phyloP scores from a whole-genome alignment of 106 monocot genomes.

The Dendrobium nobile region DNA sequence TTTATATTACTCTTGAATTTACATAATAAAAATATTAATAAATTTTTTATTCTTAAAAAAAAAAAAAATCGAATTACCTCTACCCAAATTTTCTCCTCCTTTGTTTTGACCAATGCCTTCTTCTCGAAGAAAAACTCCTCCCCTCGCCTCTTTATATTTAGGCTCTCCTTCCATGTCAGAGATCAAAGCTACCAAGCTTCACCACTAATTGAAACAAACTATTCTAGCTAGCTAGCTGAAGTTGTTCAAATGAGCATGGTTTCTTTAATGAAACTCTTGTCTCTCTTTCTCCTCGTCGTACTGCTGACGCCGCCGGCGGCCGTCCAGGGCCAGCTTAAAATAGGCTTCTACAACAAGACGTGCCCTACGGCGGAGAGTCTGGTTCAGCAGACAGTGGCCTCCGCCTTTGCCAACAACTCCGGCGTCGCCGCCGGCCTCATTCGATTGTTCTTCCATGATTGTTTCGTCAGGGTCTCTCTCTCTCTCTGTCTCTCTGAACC shows the following conservation, averaged over 20 bases:
- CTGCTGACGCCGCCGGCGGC: not conserved
- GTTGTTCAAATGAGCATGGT: too few relatives aligned
- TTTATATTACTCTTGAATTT: too few relatives aligned
- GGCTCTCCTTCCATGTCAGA: not conserved
- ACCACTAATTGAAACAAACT: not conserved
- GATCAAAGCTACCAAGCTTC: not conserved
- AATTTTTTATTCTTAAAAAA: too few relatives aligned
- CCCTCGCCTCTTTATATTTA: not conserved
- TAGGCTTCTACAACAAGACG: constrained; percentile 41
- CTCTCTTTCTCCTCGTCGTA: not conserved
- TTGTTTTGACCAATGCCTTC: not conserved
- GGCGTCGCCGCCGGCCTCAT: constrained; percentile 50
- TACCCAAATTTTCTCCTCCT: not conserved
- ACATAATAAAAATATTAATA: too few relatives aligned
- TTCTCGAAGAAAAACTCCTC: not conserved
- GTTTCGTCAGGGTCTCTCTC: constrained; percentile 49
- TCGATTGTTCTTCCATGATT: constrained; percentile 63
- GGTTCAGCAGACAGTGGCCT: constrained; percentile 29
- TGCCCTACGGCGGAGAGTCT: constrained; percentile 44
- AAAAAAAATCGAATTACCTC: too few relatives aligned
- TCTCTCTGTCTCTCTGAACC: too few relatives aligned
- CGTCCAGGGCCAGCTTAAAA: constrained; percentile 6
- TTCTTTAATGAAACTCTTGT: not conserved
- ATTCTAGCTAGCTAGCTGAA: too few relatives aligned
- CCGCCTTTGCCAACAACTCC: constrained; percentile 25